phyloP scores from a whole-genome alignment of 331 rosid genomes.

The Acacia concinna region DNA sequence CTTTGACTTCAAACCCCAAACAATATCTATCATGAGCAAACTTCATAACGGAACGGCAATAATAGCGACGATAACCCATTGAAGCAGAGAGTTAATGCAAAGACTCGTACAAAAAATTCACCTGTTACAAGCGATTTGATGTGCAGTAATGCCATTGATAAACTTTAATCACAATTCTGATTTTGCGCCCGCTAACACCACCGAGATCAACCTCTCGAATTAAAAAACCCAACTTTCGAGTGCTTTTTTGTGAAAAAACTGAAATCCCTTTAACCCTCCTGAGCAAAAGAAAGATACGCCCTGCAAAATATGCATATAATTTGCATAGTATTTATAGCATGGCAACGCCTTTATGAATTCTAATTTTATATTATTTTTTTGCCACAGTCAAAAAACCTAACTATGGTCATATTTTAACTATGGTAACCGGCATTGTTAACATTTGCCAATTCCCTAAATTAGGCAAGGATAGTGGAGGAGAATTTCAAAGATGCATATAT shows the following conservation, averaged over 20 bases:
- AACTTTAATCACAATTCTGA: conserved; percentile 8
- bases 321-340: background rate
- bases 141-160: conserved; percentile 1
- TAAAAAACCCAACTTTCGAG: conserved; percentile 4
- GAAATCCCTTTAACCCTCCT: background rate
- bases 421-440: background rate
- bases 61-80: background rate
- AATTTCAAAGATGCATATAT: background rate
- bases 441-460: background rate
- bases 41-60: background rate
- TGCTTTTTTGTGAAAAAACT: background rate
- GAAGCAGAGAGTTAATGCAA: background rate
- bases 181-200: background rate
- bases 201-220: background rate
- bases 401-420: conserved; percentile 5
- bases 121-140: background rate
- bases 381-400: background rate
- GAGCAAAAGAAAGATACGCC: background rate
- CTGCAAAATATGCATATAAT: background rate
- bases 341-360: background rate
- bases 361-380: background rate
- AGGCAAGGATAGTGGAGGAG: background rate
- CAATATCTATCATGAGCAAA: background rate
- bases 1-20: conserved; percentile 8
- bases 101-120: background rate